phyloP scores from a whole-genome alignment of 2,329 filamentous ascomycete genomes.

The Colletotrichum eleusines region DNA sequence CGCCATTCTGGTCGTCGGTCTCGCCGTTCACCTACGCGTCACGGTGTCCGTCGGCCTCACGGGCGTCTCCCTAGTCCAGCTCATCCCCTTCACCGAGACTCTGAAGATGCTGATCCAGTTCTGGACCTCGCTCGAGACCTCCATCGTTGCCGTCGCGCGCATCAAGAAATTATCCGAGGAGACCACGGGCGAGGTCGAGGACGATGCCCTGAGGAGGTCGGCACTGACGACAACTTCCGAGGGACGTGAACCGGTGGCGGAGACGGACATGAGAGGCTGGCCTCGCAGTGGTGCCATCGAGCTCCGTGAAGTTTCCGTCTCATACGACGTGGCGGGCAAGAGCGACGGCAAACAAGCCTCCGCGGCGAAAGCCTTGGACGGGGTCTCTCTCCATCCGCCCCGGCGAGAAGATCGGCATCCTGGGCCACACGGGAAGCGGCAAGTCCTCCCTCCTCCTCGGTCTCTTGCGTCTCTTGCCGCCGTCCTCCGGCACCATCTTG shows the following conservation, averaged over 20 bases:
- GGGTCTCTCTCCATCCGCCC: constrained; percentile 46
- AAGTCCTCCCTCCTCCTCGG: constrained; percentile 45
- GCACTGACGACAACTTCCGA: not conserved
- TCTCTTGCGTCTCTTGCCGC: constrained; percentile 62
- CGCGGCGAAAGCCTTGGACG: constrained; percentile 45
- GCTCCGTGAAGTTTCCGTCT: constrained; percentile 45
- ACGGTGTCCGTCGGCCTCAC: constrained; percentile 40
- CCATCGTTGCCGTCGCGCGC: constrained; percentile 47
- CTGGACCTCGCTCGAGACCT: constrained; percentile 50
- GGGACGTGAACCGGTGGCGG: not conserved
- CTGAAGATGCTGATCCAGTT: constrained; percentile 51
- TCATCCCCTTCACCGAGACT: constrained; percentile 51
- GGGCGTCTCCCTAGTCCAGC: constrained; percentile 47
- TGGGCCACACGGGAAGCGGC: constrained; percentile 51
- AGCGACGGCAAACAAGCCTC: constrained; percentile 44
- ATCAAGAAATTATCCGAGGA: constrained; percentile 48
- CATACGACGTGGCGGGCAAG: not conserved
- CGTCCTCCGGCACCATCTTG: constrained; percentile 51
- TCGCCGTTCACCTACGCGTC: constrained; percentile 52
- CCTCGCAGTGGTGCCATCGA: constrained; percentile 50
- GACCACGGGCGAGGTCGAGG: constrained; percentile 48
- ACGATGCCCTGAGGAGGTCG: constrained; percentile 1
- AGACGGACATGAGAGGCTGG: constrained; percentile 48
- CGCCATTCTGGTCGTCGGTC: constrained; percentile 59
- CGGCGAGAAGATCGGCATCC: constrained; percentile 52